Conservation (phyloP, 2,329 filamentous ascomycete genomes). For the Alternaria conjuncta region DNA sequence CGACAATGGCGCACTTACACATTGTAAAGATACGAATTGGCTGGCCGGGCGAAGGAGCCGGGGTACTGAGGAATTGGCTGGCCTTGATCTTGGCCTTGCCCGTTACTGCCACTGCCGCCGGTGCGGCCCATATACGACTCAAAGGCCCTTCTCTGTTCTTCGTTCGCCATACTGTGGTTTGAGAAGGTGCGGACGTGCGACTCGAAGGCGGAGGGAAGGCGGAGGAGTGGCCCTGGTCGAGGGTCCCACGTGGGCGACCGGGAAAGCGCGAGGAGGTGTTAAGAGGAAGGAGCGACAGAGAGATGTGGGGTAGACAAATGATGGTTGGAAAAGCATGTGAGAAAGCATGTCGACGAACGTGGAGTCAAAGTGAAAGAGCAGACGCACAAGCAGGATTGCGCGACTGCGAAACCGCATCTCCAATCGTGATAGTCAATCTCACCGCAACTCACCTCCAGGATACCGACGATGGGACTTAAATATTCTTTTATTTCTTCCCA, state of each 20-base stretch:
- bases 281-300: background rate
- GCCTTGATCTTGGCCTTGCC: conserved; percentile 11
- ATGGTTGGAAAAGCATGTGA: background rate
- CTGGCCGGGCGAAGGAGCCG: conserved; percentile 20
- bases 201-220: conserved; percentile 13
- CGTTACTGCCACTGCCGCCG: conserved; percentile 4
- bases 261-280: background rate
- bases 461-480: conserved; percentile 9
- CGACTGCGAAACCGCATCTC: background rate
- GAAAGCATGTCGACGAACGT: background rate
- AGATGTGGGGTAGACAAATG: background rate
- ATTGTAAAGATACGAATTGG: conserved; percentile 32
- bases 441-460: background rate
- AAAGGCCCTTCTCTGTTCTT: conserved; percentile 40
- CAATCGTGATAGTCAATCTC: background rate
- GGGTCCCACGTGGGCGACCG: conserved; percentile 1
- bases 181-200: conserved; percentile 22
- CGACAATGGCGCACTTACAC: conserved; percentile 28
- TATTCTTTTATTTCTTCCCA: conserved; percentile 36
- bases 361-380: conserved; percentile 18
- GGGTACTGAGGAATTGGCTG: conserved; percentile 28
- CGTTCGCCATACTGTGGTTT: conserved; percentile 30
- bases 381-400: background rate
- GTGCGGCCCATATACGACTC: conserved; percentile 38
- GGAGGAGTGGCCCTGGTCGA: conserved; percentile 3